Evolutionary conservation across 352 stramenopile species (phyloP), one percentile per base, ranked within the genome.

Genomic region (Pelagophyceae sp.): DNA sequence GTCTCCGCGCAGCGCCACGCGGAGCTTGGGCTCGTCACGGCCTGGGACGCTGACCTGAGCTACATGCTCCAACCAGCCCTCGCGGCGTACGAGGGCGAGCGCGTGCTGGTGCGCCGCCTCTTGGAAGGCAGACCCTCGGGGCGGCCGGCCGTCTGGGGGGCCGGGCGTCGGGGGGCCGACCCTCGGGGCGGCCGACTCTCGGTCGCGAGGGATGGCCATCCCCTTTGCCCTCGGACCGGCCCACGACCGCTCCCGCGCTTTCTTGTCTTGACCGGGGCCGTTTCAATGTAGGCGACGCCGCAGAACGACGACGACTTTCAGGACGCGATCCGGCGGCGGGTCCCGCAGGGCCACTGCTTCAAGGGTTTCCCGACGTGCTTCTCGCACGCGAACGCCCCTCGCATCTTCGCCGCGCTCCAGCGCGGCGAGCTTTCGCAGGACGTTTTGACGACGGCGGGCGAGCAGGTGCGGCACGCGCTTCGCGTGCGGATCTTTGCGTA

Each of bases 51-150:
- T 45, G 86, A 89, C 40, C 84, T 95, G 31, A 83, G 82, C 72
- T 92, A 92, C 77, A 90, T 87, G 69, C 78, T 95, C 63, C 82
- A 91, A 15, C 90, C 90, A 33, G 90, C 90, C n/a, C 85, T 95
- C 29, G 87, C 87, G 60, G 89, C 90, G 23, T 95, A 95, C 80
- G 90, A 95, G 50, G 77, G 90, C 61, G 90, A 95, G 80, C 86
- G 90, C 11, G 76, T 91, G 88, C 92, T 77, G 83, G n/a, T n/a
- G n/a, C n/a, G n/a, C n/a, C n/a, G n/a, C n/a, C n/a, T n/a, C n/a
- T n/a, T n/a, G n/a, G n/a, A n/a, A 78, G 80, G 25, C 72, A 72
- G 51, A 72, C 27, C 27, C n/a, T 27, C 27, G 54, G 27, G 27
- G 54, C 27, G 54, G 27, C 27, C 27, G 54, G 27, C 27, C 27